Percentiles rank a stretch among this genome's conserved stretches.
Conservation (phyloP, 352 stramenopile species). For the Phytopythium litorale region DNA sequence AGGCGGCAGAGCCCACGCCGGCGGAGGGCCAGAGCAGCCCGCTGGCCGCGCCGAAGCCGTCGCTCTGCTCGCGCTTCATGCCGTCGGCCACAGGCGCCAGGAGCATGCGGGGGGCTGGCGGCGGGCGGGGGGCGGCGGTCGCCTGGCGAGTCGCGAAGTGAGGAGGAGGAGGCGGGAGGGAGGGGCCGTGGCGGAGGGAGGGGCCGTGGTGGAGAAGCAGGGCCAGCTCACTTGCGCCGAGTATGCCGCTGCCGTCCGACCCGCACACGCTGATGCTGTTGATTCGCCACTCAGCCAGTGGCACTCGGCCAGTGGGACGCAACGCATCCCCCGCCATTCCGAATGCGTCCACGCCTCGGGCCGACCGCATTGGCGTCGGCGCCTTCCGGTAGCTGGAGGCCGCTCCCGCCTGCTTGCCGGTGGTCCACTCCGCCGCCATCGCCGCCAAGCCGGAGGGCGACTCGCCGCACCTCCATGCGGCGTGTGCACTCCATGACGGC, state of each 20-base stretch:
- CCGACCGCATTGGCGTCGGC: no score
- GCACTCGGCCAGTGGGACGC: not conserved
- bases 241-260: not conserved
- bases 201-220: no score
- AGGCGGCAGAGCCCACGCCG: not conserved
- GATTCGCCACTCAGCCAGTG: not conserved
- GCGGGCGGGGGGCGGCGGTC: not conserved
- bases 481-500: no score
- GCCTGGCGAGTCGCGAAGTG: constrained; percentile 4
- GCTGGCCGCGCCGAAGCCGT: not conserved
- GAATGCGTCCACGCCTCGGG: no score
- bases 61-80: constrained; percentile 9
- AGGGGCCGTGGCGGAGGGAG: not conserved
- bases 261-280: not conserved
- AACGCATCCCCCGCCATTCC: no score
- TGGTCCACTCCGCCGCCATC: no score
- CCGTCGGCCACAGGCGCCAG: not conserved
- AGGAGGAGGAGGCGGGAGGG: not conserved
- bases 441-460: no score
- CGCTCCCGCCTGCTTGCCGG: no score
- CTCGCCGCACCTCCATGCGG: no score
- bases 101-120: not conserved
- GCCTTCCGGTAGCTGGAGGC: no score
- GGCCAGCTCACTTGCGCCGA: not conserved
- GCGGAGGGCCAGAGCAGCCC: not conserved